Evolutionary conservation across 1,284 basidiomycete species (phyloP), one percentile per base, ranked within the genome.

Genomic region (Moesziomyces globuligerus): DNA sequence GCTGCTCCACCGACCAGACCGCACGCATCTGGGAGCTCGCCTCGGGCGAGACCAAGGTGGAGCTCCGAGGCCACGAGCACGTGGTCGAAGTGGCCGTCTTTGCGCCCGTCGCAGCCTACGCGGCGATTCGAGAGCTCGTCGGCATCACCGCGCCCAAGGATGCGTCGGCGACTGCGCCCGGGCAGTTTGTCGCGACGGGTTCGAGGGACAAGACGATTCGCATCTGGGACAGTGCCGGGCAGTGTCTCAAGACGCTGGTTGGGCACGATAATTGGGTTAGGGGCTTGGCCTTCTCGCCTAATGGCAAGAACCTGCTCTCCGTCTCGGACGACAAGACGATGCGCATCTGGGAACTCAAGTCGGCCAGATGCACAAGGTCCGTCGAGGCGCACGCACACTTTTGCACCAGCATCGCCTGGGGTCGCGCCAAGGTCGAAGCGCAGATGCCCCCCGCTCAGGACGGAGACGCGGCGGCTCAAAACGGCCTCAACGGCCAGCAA

Each of bases 271-370:
- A 80, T 29, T 81, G 80, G 80, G 56, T 80, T 1, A 49, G 80
- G 11, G 77, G 69, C 0, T 45, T 81, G 8, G 70, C 64, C 0
- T 80, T 79, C 25, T 71, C 76, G 28, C 79, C 78, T 3, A 78
- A 75, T 53, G 93, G 93, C 37, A 93, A 93, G 82, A 89, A 88
- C 79, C 87, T 95, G 5, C 86, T 95, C 15, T 93, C 91, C 2
- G 91, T 90, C 2, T 91, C 91, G 6, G 93, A 95, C 82, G 93
- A 95, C 85, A 92, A 93, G 84, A 92, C 91, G 9, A 88, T 94
- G 76, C 88, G 91, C 9, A 86, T 93, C 15, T 95, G 93, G 93
- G 93, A 95, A 71, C 85, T 95, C 36, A 85, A 87, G 34, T 90
- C 89, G 3, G 90, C 91, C 1, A 87, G 92, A 61, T 91, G 91